phyloP scores from a whole-genome alignment of 2,329 filamentous ascomycete species.

The Xylariaceae sp. region DNA sequence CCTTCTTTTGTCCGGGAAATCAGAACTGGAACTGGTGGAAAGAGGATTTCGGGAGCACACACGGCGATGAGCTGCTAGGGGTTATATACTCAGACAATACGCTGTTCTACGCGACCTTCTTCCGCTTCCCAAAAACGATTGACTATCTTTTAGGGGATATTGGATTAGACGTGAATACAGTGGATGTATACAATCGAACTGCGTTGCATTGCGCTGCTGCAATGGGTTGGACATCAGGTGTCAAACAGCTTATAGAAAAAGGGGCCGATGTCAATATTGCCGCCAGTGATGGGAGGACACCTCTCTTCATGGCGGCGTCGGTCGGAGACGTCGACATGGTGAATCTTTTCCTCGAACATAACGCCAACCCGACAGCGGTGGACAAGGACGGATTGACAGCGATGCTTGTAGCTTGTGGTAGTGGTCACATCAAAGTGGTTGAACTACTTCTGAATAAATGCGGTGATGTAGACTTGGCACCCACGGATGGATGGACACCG shows the following conservation, averaged over 20 bases:
- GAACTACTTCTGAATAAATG: too few relatives aligned
- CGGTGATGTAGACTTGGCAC: too few relatives aligned
- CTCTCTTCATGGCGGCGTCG: background rate
- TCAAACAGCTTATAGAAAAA: background rate
- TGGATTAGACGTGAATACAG: slow-evolving; percentile 1
- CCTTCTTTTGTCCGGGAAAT: slow-evolving; percentile 10
- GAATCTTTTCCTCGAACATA: too few relatives aligned
- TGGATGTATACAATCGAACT: slow-evolving; percentile 2
- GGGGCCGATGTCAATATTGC: background rate
- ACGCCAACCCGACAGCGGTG: too few relatives aligned
- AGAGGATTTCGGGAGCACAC: background rate
- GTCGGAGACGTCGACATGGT: too few relatives aligned
- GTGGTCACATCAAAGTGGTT: too few relatives aligned
- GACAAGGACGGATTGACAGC: too few relatives aligned
- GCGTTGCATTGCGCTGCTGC: slow-evolving; percentile 2
- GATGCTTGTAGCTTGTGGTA: too few relatives aligned
- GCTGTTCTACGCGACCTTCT: slow-evolving; percentile 11
- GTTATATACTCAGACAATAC: background rate
- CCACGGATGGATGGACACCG: too few relatives aligned
- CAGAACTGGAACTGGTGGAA: slow-evolving; percentile 9
- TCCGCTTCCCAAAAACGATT: slow-evolving; percentile 9
- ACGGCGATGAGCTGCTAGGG: background rate
- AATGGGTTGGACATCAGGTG: background rate
- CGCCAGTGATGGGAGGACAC: background rate
- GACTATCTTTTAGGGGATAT: slow-evolving; percentile 5